These are phyloP conservation scores for Monosporascus sp. DNA, from an alignment of 2,329 filamentous ascomycete species.

Conservation along the genomic window DNA sequence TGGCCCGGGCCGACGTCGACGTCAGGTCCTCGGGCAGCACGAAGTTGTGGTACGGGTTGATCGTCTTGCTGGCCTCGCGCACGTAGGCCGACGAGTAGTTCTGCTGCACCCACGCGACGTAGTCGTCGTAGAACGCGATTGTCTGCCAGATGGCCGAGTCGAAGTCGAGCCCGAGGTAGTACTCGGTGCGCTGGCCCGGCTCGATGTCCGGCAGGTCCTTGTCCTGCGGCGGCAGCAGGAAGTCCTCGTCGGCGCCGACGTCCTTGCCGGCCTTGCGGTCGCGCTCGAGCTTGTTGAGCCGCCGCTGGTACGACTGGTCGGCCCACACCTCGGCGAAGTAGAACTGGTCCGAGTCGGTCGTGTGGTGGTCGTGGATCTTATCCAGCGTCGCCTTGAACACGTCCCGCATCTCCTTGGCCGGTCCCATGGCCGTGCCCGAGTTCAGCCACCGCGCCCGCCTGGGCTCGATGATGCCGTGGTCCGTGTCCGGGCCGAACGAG, in stretches of 20 bases:
- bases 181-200: slow-evolving; percentile 1
- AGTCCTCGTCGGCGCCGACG: slow-evolving; percentile 12
- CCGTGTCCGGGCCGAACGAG: slow-evolving; percentile 32
- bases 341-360: slow-evolving; percentile 36
- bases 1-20: background rate
- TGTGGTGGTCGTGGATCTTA: slow-evolving; percentile 29
- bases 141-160: slow-evolving; percentile 4
- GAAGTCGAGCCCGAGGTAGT: slow-evolving; percentile 5
- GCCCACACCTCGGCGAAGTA: slow-evolving; percentile 39
- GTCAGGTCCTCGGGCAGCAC: slow-evolving; percentile 2
- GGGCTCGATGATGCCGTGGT: slow-evolving; percentile 19
- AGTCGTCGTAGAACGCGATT: slow-evolving; percentile 5
- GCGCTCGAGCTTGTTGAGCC: slow-evolving; percentile 18
- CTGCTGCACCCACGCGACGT: slow-evolving; percentile 3
- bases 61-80: background rate
- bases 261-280: slow-evolving; percentile 13
- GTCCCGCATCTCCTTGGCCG: slow-evolving; percentile 25
- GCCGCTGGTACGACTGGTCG: slow-evolving; percentile 36
- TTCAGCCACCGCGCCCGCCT: slow-evolving; percentile 38
- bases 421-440: slow-evolving; percentile 41
- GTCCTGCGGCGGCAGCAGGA: slow-evolving; percentile 4
- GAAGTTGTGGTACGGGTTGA: slow-evolving; percentile 1
- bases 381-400: slow-evolving; percentile 26
- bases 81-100: slow-evolving; percentile 2
- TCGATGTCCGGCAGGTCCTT: slow-evolving; percentile 1